Conservation (phyloP, 1,139 yeast genomes). For the Taphrina confusa region DNA sequence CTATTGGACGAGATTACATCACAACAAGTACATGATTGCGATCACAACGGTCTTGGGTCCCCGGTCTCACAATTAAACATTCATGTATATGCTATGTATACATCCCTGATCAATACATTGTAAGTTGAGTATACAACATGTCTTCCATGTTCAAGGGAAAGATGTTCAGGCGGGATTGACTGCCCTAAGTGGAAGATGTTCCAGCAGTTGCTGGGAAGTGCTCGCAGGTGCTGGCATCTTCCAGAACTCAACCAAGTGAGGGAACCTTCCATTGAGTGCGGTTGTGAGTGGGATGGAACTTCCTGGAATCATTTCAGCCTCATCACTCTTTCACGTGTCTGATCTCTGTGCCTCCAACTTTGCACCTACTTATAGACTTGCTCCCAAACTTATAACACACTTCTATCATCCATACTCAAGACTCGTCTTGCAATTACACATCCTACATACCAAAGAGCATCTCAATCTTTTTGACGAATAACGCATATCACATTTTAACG, state of each 20-base stretch:
- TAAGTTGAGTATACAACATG: no score
- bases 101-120: no score
- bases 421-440: constrained; percentile 1
- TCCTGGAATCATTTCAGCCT: constrained; percentile 13
- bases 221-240: neutral
- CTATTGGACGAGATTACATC: no score
- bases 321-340: constrained; percentile 7
- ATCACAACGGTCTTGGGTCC: no score
- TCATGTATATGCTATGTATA: no score
- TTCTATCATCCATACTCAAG: neutral
- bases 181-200: neutral
- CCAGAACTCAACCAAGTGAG: no score
- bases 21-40: no score
- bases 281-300: constrained; percentile 12
- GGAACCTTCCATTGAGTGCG: neutral
- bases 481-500: constrained; percentile 13
- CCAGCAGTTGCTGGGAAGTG: constrained; percentile 14
- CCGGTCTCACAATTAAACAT: no score
- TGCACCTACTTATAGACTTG: constrained; percentile 1
- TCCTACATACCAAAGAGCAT: constrained; percentile 8
- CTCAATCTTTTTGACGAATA: constrained; percentile 5
- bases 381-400: neutral
- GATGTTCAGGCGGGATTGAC: no score
- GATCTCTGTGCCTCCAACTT: neutral
- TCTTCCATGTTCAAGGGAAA: no score